Evolutionary conservation across 306 rosid species (phyloP), one percentile per base, ranked within the genome.

Genomic region (apple (Malus domestica)): DNA sequence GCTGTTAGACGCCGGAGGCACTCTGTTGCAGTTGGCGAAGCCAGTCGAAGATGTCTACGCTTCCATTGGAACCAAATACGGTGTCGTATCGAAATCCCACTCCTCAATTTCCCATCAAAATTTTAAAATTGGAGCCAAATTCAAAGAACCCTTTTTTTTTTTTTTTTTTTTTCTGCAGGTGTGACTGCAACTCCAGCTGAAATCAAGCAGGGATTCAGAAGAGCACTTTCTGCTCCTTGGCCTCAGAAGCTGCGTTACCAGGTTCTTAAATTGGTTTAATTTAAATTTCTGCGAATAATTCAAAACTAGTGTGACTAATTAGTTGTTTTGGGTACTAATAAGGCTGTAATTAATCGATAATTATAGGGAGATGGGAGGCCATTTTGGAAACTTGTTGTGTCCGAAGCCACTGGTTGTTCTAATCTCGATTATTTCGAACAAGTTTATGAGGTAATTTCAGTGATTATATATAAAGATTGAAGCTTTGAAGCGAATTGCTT

Each of bases 341-440:
- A 72, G 23, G 70, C 2, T 4, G 4, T 76, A 63, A 30, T 66
- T 71, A 69, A 30, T 66, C 76, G 69, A 61, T 29, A 61, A 61
- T 61, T 30, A 35, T 81, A 95, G 98, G 98, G 98, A 80, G 98
- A 95, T 79, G 98, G 97, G 77, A 90, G 96, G 82, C 96, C 98
- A 60, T 95, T 95, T 84, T 95, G 98, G 98, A 95, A 87, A 83
- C 88, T 89, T 72, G 92, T 95, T 73, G 97, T 95, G 78, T 88
- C 98, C 33, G 91, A 95, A 83, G 97, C 98, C 79, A 95, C 97
- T 14, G 98, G 97, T 60, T 92, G 92, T 85, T 78, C 87, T 70
- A 82, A 92, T 79, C 77, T 80, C 70, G 85, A 76, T 78, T 95
- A 89, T 79, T 95, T 95, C 81, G 97, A 92, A 86, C 96, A 95